Base-by-base conservation (phyloP, 176 grass and related monocot genomes). In the Tuctoria greenei region DNA sequence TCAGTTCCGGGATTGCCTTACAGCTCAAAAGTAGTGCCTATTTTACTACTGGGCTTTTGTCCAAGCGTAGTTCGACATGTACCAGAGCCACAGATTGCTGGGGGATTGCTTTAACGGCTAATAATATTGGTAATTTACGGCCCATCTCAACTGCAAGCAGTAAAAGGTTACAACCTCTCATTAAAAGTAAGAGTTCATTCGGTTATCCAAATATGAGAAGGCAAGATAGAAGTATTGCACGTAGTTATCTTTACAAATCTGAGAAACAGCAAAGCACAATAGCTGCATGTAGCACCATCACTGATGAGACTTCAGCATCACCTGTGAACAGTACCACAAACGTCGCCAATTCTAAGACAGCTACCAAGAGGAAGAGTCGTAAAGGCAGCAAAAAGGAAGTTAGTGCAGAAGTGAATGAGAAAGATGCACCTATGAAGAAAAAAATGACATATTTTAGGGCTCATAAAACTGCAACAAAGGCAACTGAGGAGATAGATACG, bases 41-140 rank as follows among this genome's bases (percentile, higher is more conserved):
- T 85, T 89, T 84, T 72, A 83, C 88, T 86, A 66, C 76, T 26
- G 69, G 79, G 78, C 82, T 78, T 77, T 72, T 74, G 20, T 54
- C 67, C 72, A 86, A 42, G 25, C 3, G 14, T 35, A 49, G 41
- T 65, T 75, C 68, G 31, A 61, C 64, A 72, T 79, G 54, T 59
- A 70, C 41, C n/a, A 58, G 66, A 68, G 27, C 42, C 14, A 20
- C 38, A 26, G 42, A 21, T 75, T 31, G 24, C 72, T 27, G 68
- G 21, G 76, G 69, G 60, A 54, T 69, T 54, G 58, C 66, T 64
- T 79, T 79, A 17, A 75, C 79, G 69, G 81, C 58, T 67, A 69
- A 37, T 58, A 80, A 68, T 67, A 25, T 50, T 64, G 34, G 66
- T 45, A 54, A 56, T 62, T 75, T 57, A 39, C 79, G 74, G 6